A percentile compares a stretch with the other conserved stretches of the same genome.
phyloP scores from a whole-genome alignment of 306 rosid genomes.

The Acmispon strigosus region DNA sequence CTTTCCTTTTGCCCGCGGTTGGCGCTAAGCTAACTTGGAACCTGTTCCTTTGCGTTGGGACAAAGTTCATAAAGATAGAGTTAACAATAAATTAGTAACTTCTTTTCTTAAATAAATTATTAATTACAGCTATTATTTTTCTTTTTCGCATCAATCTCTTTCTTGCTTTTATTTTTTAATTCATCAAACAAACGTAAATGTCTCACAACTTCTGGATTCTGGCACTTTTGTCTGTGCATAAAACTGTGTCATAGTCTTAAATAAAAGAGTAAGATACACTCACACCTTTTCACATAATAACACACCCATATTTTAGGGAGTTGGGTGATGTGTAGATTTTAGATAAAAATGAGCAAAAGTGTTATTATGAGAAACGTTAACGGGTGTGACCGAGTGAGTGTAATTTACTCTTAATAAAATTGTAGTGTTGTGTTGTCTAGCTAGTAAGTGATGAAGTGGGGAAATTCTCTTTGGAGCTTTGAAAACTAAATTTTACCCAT shows the following conservation, averaged over 20 bases:
- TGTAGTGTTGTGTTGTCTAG: not conserved
- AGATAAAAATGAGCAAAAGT: too few relatives aligned
- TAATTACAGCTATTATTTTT: too few relatives aligned
- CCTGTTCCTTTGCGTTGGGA: constrained; percentile 19
- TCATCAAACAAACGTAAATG: not conserved
- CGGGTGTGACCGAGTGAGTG: too few relatives aligned
- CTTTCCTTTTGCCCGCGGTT: constrained; percentile 9
- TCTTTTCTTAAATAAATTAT: not conserved
- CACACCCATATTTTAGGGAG: too few relatives aligned
- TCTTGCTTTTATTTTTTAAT: not conserved
- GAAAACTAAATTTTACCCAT: not conserved
- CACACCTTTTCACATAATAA: too few relatives aligned
- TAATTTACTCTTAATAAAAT: too few relatives aligned
- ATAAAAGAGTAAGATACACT: too few relatives aligned
- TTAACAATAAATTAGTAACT: not conserved
- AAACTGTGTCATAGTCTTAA: not conserved
- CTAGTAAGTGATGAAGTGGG: not conserved
- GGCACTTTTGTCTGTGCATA: not conserved
- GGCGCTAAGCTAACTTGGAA: constrained; percentile 8
- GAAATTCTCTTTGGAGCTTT: not conserved
- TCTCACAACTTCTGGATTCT: not conserved
- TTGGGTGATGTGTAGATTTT: too few relatives aligned
- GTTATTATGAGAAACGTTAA: too few relatives aligned
- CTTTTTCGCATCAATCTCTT: not conserved
- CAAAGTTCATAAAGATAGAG: constrained; percentile 30